Conservation (phyloP, 345 rosid species). For the Triadica sebifera region DNA sequence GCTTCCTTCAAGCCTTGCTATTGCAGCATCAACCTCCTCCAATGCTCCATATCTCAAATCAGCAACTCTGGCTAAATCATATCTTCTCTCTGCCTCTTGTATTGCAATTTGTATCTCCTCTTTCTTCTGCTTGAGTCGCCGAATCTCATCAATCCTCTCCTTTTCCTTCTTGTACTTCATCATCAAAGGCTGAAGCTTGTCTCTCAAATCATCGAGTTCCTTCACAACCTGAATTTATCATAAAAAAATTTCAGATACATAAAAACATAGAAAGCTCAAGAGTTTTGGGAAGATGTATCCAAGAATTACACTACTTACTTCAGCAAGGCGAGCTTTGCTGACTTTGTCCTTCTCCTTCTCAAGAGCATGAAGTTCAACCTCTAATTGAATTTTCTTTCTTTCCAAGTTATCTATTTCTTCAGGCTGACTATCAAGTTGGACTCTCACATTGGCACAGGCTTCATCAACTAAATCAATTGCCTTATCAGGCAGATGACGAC, state of each 20-base stretch:
- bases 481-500: slow-evolving; percentile 88
- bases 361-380: slow-evolving; percentile 82
- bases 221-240: slow-evolving; percentile 55
- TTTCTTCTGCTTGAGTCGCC: slow-evolving; percentile 71
- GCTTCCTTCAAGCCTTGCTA: slow-evolving; percentile 60
- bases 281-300: background rate
- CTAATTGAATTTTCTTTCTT: slow-evolving; percentile 81
- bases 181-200: slow-evolving; percentile 78
- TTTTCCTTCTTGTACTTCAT: slow-evolving; percentile 94
- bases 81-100: slow-evolving; percentile 89
- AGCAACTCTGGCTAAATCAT: slow-evolving; percentile 86
- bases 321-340: slow-evolving; percentile 78
- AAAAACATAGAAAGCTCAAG: background rate
- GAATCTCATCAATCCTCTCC: slow-evolving; percentile 81
- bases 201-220: slow-evolving; percentile 89
- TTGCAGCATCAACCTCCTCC: slow-evolving; percentile 74
- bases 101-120: slow-evolving; percentile 71
- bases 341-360: slow-evolving; percentile 95
- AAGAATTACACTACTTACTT: slow-evolving; percentile 44
- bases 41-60: slow-evolving; percentile 83
- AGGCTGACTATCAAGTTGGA: slow-evolving; percentile 95
- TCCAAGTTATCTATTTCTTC: slow-evolving; percentile 92
- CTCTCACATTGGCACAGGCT: slow-evolving; percentile 93
- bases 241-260: background rate
- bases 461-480: slow-evolving; percentile 94